Conservation (phyloP, 2,329 filamentous ascomycete species). For the Aspergillus quadricinctus region DNA sequence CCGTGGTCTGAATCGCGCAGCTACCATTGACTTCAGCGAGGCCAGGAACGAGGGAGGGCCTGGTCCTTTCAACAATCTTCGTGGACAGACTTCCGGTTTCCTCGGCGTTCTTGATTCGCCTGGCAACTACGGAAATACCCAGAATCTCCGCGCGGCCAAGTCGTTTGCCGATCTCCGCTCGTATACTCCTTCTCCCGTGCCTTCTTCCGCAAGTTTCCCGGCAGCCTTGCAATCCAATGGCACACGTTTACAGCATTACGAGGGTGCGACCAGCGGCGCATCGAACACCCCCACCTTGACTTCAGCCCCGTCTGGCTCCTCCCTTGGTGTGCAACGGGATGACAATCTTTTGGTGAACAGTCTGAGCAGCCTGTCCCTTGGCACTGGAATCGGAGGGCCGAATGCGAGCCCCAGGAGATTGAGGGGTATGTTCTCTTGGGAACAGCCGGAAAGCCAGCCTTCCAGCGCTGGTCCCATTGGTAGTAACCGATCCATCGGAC, state of each 20-base stretch:
- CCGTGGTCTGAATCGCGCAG: conserved; percentile 82
- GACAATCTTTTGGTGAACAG: conserved; percentile 60
- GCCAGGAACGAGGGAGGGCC: conserved; percentile 63
- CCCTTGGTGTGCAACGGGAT: conserved; percentile 48
- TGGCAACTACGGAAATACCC: conserved; percentile 61
- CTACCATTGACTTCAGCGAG: conserved; percentile 94
- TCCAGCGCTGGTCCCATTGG: conserved; percentile 55
- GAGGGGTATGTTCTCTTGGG: conserved; percentile 59
- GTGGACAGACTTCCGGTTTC: conserved; percentile 72
- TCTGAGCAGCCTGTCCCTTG: conserved; percentile 57
- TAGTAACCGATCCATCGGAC: conserved; percentile 60
- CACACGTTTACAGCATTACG: conserved; percentile 55
- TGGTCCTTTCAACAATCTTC: conserved; percentile 68
- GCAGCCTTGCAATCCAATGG: conserved; percentile 61
- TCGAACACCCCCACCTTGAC: conserved; percentile 65
- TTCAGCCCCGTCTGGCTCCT: conserved; percentile 51
- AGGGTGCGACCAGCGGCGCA: conserved; percentile 52
- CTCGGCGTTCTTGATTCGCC: conserved; percentile 80
- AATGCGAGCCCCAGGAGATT: conserved; percentile 55
- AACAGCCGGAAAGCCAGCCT: conserved; percentile 48
- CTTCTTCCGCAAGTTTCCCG: conserved; percentile 83
- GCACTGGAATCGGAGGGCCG: conserved; percentile 43
- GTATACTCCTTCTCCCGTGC: conserved; percentile 88
- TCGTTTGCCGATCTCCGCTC: conserved; percentile 94
- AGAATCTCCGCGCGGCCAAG: conserved; percentile 87